Evolutionary conservation across 495 filamentous ascomycete species (phyloP).

Genomic region (Aspergillus saccharolyticus): DNA sequence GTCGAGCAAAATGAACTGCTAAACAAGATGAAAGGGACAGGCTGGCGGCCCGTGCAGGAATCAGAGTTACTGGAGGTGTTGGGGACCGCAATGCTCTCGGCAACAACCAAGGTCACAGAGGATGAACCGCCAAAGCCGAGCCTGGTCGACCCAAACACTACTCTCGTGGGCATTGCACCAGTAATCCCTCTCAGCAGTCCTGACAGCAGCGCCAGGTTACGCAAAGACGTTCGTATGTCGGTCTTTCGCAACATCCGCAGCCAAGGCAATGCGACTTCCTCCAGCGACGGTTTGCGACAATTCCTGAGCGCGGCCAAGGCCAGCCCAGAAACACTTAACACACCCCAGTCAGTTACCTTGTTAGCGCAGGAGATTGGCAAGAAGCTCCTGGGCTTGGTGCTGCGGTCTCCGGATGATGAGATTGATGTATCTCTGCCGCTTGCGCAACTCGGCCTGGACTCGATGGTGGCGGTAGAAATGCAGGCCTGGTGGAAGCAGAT

Average conservation of each 20-base stretch:
- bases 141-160: background rate
- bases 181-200: constrained; percentile 6
- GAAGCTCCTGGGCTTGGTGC: constrained; percentile 26
- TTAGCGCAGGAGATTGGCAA: constrained; percentile 44
- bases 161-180: background rate
- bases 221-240: constrained; percentile 22
- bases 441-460: constrained; percentile 40
- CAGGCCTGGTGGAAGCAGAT: constrained; percentile 34
- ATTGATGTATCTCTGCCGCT: constrained; percentile 32
- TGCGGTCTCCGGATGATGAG: constrained; percentile 19
- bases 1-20: constrained; percentile 9
- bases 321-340: constrained; percentile 3
- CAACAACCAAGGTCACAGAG: background rate
- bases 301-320: constrained; percentile 13
- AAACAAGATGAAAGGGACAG: background rate
- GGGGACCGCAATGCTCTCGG: background rate
- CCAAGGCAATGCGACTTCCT: background rate
- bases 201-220: constrained; percentile 18
- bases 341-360: constrained; percentile 23
- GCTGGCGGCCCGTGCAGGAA: background rate
- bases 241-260: constrained; percentile 23
- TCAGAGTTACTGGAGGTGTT: background rate
- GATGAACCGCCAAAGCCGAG: too few species aligned
- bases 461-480: constrained; percentile 42
- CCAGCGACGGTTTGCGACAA: constrained; percentile 4